Conservation (phyloP, 805 yeast genomes). For the Sugiyamaella smithiae region DNA sequence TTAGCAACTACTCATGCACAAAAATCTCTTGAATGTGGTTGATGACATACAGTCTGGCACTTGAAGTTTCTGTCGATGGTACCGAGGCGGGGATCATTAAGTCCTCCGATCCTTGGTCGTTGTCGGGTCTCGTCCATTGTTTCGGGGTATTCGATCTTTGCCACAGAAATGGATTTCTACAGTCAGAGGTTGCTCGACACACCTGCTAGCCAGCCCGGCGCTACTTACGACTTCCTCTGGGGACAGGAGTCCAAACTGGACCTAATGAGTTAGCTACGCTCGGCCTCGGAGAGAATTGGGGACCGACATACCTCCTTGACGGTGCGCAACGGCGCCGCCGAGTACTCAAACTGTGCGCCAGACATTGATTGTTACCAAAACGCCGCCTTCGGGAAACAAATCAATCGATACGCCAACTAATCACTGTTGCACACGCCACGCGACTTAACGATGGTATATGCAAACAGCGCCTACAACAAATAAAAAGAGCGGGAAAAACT, state of each 20-base stretch:
- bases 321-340: conserved; percentile 97
- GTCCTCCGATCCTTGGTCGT: conserved; percentile 94
- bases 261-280: conserved; percentile 38
- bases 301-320: conserved; percentile 79
- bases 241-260: conserved; percentile 95
- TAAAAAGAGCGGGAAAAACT: background rate
- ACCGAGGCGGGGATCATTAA: conserved; percentile 95
- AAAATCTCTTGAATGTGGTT: background rate
- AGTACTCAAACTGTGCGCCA: conserved; percentile 71
- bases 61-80: conserved; percentile 95
- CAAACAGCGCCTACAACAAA: conserved; percentile 4
- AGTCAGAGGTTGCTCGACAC: background rate
- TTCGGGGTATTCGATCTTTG: conserved; percentile 96
- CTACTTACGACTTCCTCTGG: conserved; percentile 80
- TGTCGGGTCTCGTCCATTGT: conserved; percentile 98
- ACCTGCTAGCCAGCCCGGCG: background rate
- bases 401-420: background rate
- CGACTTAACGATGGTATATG: background rate
- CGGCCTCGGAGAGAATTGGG: no score
- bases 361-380: conserved; percentile 28
- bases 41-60: conserved; percentile 81
- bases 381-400: background rate
- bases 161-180: conserved; percentile 91
- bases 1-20: conserved; percentile 4
- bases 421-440: background rate